These are phyloP conservation scores for Aspergillus asperescens DNA, from an alignment of 495 filamentous ascomycete species.

Conservation along the genomic window DNA sequence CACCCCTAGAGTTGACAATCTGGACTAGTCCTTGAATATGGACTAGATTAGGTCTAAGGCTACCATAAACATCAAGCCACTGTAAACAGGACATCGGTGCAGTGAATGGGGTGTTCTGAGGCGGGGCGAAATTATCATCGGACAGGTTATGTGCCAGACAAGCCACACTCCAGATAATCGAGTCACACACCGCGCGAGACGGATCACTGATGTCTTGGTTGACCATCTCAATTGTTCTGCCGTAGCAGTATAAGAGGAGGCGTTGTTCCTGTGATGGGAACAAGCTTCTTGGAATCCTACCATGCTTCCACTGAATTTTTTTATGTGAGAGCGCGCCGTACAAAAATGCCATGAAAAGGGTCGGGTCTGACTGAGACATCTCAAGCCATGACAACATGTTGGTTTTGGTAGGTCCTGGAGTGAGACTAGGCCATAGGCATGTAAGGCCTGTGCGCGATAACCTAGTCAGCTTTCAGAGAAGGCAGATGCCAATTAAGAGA, in stretches of 20 bases:
- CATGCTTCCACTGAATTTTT: slow-evolving; percentile 32
- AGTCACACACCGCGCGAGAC: slow-evolving; percentile 29
- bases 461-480: too few species aligned
- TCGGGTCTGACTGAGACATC: slow-evolving; percentile 30
- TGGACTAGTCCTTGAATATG: slow-evolving; percentile 35
- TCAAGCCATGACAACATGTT: slow-evolving; percentile 27
- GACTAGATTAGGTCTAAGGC: slow-evolving; percentile 32
- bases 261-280: slow-evolving; percentile 28
- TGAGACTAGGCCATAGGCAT: slow-evolving; percentile 34
- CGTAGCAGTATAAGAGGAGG: slow-evolving; percentile 27
- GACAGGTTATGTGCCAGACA: slow-evolving; percentile 39
- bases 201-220: slow-evolving; percentile 31
- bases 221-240: slow-evolving; percentile 35
- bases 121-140: slow-evolving; percentile 8
- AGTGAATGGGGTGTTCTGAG: slow-evolving; percentile 27
- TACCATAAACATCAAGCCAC: slow-evolving; percentile 40
- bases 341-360: slow-evolving; percentile 35
- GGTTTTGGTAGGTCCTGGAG: slow-evolving; percentile 17
- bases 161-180: slow-evolving; percentile 35
- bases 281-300: slow-evolving; percentile 16
- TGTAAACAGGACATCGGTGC: slow-evolving; percentile 37
- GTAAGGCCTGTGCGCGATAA: slow-evolving; percentile 26
- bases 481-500: too few species aligned
- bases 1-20: slow-evolving; percentile 34
- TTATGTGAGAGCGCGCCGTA: slow-evolving; percentile 37